Base-by-base conservation (phyloP, 257 asterid genomes). In the Knoxia roxburghii region DNA sequence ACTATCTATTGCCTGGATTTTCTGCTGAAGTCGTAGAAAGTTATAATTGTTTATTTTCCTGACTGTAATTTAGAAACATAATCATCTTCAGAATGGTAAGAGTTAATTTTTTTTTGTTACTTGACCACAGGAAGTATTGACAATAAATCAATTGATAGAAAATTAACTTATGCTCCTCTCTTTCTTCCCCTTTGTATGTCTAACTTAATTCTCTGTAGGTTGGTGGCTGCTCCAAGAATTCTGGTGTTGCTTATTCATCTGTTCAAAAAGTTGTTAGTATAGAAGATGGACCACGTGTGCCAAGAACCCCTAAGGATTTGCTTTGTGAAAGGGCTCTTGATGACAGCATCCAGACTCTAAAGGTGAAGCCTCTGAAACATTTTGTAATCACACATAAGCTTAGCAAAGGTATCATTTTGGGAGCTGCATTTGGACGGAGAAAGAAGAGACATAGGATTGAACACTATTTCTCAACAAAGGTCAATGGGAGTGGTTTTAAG, bases 321-420 rank as follows among this genome's bases (percentile, higher is more conserved):
- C 53, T 60, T 20, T 27, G 26, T 52, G 73, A 51, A 65, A 68
- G 52, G 74, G 46, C 77, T 33, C 65, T 64, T 67, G 76, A 61
- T 39, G 75, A 66, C 58, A 68, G 53, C 43, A 72, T 46, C 35
- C 75, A 68, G 64, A 78, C 67, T 67, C 78, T 71, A 24, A 84
- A 77, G 61, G 75, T 67, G 76, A 85, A 79, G 82, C 82, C 66
- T 57, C 69, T 76, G 61, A 88, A 80, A 75, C 61, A 54, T 75
- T 85, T 68, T 6, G 63, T 74, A 58, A 70, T 75, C 60, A 66
- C 61, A 53, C 71, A 69, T 79, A 76, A 76, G 6, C 83, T 88
- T 64, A 82, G 96, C 83, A 83, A 88, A 68, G 77, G 51, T 80
- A 74, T 90, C 65, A 74, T 94, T 69, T 83, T 88, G 49, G 83